Evolutionary conservation across 768 basidiomycete genomes (phyloP), one percentile per base, ranked within the genome.

Genomic region (Boletus rubescentipes): DNA sequence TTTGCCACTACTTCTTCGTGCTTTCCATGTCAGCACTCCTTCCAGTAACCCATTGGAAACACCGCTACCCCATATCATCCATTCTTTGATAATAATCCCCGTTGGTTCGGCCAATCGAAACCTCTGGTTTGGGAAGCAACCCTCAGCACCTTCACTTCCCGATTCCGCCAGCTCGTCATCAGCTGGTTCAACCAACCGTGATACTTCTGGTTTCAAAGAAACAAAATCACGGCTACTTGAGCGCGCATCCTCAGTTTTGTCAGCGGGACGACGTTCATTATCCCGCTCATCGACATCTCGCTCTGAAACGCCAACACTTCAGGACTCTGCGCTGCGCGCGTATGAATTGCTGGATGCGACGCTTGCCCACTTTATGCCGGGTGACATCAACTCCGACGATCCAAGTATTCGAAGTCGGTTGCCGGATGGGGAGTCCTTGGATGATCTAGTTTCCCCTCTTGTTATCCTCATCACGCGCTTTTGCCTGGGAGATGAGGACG

Each of bases 11-110:
- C 77, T 93, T 21, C 74, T 95, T 36, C 82, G 84, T 30, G 77
- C 84, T 6, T 89, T 93, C 69, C 78, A 83, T 57, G 63, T 77
- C n/a, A 77, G 89, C 21, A 84, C 80, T 4, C 77, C 80, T 6
- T 83, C 80, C 47, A 79, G 80, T 10, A 76, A 75, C 4, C 92
- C 91, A 2, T 74, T 96, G 35, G 73, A 82, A 0, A 71, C 86
- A 0, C 92, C 94, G 0, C 71, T 97, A 32, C 85, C 89, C 1
- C 89, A 96, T 56, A 78, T 86, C 49, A 86, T 96, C 37, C 91
- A 97, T 65, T 75, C 83, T 10, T 79, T 97, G 41, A 89, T 95
- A 55, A 82, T 79, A 32, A 81, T 95, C 52, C 94, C 94, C 39
- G 75, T 91, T 49, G 72, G 76, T 34, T 69, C 84, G 12, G 68